Evolutionary conservation across 2,329 filamentous ascomycete genomes (phyloP).

Genomic region (Magnaporthiopsis incrustans): DNA sequence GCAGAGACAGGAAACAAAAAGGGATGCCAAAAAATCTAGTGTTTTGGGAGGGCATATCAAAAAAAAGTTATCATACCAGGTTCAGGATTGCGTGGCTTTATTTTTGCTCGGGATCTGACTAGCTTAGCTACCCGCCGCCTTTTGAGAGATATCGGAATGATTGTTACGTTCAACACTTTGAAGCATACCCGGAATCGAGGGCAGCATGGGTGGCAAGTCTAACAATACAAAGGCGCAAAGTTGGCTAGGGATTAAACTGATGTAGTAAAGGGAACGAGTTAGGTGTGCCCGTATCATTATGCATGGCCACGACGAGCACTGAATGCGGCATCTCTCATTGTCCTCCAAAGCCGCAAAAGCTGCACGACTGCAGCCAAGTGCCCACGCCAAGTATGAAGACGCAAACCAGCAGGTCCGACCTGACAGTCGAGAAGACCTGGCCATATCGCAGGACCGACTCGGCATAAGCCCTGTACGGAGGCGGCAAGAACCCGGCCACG

Average conservation of each 20-base stretch:
- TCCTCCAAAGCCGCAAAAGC: not conserved
- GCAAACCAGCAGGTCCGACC: slow-evolving; percentile 65
- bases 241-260: too few species aligned
- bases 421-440: slow-evolving; percentile 63
- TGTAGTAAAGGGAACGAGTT: not conserved
- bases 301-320: not conserved
- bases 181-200: too few species aligned
- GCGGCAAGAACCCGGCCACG: slow-evolving; percentile 57
- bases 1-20: not conserved
- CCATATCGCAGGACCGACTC: slow-evolving; percentile 56
- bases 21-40: not conserved
- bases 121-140: not conserved
- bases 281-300: not conserved
- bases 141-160: not conserved
- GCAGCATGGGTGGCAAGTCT: too few species aligned
- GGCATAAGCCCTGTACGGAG: slow-evolving; percentile 53
- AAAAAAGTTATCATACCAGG: not conserved
- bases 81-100: not conserved
- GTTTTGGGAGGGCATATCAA: not conserved
- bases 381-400: slow-evolving; percentile 65
- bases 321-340: not conserved
- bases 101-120: not conserved
- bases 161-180: not conserved
- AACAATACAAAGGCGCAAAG: too few species aligned
- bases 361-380: slow-evolving; percentile 31